Evolutionary conservation across 169 alveolate genomes (phyloP).

Genomic region (Plasmodium sp.): DNA sequence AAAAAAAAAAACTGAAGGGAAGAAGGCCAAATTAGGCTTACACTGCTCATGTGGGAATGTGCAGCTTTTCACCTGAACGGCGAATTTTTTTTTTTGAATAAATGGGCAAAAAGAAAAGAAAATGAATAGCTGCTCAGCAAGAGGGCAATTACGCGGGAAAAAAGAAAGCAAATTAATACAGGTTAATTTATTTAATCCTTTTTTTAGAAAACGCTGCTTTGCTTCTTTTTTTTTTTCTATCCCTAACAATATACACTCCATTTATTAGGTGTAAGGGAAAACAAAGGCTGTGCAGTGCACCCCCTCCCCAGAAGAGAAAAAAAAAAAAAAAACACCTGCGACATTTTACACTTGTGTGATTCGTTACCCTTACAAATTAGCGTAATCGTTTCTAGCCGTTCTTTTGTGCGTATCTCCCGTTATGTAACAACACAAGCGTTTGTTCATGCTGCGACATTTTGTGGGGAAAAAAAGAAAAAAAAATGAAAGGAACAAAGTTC

Average conservation of each 20-base stretch:
- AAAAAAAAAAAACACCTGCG: not conserved
- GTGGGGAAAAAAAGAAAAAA: not conserved
- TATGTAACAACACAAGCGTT: not conserved
- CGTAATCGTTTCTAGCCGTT: not conserved
- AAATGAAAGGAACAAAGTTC: not conserved
- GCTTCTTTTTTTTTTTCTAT: not conserved
- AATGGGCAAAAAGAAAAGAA: not conserved
- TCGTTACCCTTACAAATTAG: not conserved
- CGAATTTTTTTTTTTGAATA: not conserved
- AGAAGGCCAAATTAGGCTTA: not conserved
- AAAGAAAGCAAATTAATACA: not conserved
- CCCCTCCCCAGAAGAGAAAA: too few species aligned
- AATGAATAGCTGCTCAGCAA: not conserved
- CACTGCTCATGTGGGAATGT: not conserved
- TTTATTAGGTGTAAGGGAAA: not conserved
- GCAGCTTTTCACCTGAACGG: not conserved
- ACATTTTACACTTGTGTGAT: not conserved
- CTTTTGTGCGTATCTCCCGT: not conserved
- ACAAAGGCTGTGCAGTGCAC: not conserved
- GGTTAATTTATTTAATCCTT: not conserved
- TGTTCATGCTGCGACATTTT: not conserved
- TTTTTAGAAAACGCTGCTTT: not conserved
- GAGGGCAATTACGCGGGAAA: not conserved
- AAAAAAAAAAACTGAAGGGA: not conserved
- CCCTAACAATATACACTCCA: not conserved